A percentile compares a stretch with the other conserved stretches of the same genome.
phyloP scores from a whole-genome alignment of 306 rosid species.

The Malus sieversii region DNA sequence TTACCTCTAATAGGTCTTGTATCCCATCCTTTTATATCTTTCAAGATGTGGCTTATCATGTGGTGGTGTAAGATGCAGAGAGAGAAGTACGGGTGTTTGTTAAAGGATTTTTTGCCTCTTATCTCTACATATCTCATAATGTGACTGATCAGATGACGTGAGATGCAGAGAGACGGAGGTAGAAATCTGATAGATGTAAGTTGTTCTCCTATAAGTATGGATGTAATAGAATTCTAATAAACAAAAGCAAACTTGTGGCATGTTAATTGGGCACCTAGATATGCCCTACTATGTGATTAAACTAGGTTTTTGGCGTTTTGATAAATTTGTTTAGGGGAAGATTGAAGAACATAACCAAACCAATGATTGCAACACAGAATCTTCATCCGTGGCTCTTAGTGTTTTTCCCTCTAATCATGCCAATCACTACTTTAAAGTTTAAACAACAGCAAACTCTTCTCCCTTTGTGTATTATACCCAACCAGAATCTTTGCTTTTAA shows the following conservation, averaged over 20 bases:
- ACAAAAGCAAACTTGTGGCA: background rate
- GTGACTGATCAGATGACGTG: background rate
- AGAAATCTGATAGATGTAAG: background rate
- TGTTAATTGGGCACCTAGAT: background rate
- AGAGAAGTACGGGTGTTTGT: background rate
- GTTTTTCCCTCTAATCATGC: conserved; percentile 7
- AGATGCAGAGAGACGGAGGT: too few species aligned
- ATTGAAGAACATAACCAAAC: conserved; percentile 2
- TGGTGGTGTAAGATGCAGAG: background rate
- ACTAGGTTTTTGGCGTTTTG: background rate
- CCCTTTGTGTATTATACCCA: background rate
- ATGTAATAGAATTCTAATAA: background rate
- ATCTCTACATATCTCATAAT: background rate
- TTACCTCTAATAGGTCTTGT: too few species aligned
- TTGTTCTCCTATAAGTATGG: background rate
- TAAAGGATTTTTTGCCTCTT: too few species aligned
- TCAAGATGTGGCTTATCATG: background rate
- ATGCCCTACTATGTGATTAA: background rate
- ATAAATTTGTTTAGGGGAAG: background rate
- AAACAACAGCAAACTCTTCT: background rate
- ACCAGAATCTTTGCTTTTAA: conserved; percentile 10
- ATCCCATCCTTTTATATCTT: too few species aligned
- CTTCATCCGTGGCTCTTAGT: conserved; percentile 1
- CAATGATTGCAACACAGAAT: conserved; percentile 6
- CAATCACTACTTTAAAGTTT: background rate